Conservation (phyloP, 2,329 filamentous ascomycete genomes). For the Incumbomyces lentus region DNA sequence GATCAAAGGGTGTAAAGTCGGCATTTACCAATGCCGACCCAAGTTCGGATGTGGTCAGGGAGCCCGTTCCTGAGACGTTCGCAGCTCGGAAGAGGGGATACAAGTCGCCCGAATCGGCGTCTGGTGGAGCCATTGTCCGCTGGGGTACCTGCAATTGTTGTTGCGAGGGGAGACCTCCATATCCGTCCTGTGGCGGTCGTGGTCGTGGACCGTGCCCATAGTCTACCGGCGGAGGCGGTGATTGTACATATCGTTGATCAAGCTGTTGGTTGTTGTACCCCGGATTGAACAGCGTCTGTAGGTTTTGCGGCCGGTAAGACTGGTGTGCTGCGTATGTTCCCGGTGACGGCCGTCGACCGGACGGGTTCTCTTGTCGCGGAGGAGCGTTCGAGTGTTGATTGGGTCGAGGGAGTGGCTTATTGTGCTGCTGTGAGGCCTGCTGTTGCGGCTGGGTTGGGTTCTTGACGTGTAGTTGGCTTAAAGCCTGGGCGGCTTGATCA, state of each 20-base stretch:
- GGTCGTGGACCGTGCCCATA: conserved; percentile 41
- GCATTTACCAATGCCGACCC: conserved; percentile 88
- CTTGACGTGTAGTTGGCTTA: conserved; percentile 22
- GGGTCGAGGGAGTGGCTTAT: conserved; percentile 18
- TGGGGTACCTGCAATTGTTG: conserved; percentile 27
- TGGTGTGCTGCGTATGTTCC: conserved; percentile 12
- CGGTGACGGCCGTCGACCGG: conserved; percentile 7
- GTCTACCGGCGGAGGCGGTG: conserved; percentile 36
- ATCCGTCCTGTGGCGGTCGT: background rate
- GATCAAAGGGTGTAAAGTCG: conserved; percentile 89
- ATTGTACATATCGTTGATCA: conserved; percentile 24
- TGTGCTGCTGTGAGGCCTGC: conserved; percentile 1
- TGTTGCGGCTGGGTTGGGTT: conserved; percentile 1
- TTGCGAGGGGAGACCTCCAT: conserved; percentile 7
- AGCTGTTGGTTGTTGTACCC: conserved; percentile 6
- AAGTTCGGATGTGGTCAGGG: conserved; percentile 77
- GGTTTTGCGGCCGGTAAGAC: conserved; percentile 12
- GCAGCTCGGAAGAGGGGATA: conserved; percentile 82
- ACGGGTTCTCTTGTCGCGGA: background rate
- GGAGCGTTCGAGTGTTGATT: conserved; percentile 20
- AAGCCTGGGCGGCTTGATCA: conserved; percentile 44
- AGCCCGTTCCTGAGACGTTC: conserved; percentile 66
- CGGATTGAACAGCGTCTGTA: conserved; percentile 14
- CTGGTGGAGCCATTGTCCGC: conserved; percentile 27
- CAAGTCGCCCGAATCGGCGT: conserved; percentile 50